phyloP scores from a whole-genome alignment of 2,329 filamentous ascomycete species.

The Camillea tinctor region DNA sequence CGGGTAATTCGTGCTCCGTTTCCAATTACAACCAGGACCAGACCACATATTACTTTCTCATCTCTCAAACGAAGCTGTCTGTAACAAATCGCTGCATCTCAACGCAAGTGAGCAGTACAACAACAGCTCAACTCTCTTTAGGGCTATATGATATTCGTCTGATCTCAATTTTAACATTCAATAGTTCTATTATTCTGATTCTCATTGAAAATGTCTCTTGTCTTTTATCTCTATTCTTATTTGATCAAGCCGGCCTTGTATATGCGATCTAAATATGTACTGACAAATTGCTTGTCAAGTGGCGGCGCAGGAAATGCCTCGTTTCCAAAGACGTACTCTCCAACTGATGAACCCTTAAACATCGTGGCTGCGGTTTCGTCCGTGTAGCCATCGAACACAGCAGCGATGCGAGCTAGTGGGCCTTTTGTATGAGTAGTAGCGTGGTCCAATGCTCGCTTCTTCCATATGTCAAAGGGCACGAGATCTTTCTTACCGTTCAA shows the following conservation, averaged over 20 bases:
- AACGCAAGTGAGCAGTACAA: too few species aligned
- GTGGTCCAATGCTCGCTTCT: constrained; percentile 23
- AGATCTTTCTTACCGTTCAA: constrained; percentile 16
- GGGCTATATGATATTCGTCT: too few species aligned
- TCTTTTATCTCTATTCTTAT: too few species aligned
- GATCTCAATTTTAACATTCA: too few species aligned
- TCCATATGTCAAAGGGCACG: constrained; percentile 25
- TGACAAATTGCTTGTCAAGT: constrained; percentile 18
- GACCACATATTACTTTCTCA: too few species aligned
- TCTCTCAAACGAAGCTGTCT: too few species aligned
- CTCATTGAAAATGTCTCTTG: too few species aligned
- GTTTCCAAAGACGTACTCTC: constrained; percentile 23
- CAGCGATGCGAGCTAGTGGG: constrained; percentile 25
- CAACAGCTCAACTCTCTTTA: too few species aligned
- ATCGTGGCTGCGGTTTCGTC: constrained; percentile 25
- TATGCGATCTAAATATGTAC: constrained; percentile 11
- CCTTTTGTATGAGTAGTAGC: constrained; percentile 19
- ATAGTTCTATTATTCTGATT: too few species aligned
- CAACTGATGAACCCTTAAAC: constrained; percentile 24
- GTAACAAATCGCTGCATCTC: too few species aligned
- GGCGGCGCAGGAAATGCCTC: constrained; percentile 22
- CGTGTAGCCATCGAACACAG: constrained; percentile 25
- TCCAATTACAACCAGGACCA: too few species aligned
- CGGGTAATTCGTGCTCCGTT: too few species aligned
- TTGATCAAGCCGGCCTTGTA: not conserved